Base-by-base conservation (phyloP, 2,329 filamentous ascomycete species). In the Exutisphaerella laricina region DNA sequence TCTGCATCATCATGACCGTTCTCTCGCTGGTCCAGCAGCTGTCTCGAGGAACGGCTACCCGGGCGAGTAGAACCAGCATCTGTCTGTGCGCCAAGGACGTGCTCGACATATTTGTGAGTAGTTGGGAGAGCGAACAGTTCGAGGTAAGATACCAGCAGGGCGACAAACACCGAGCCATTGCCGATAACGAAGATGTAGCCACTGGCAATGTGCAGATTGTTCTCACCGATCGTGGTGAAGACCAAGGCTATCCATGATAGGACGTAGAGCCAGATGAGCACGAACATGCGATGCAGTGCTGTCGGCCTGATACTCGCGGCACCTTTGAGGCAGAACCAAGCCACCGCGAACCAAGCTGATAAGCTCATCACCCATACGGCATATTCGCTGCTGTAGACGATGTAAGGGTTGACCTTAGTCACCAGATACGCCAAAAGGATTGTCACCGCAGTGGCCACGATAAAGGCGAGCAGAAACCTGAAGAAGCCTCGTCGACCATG, bases 341-440 rank as follows among this genome's bases (percentile, higher is more conserved):
- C 82, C 14, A 82, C 64, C 46, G 84, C 81, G 58, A 92, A 80
- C 72, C 88, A 95, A 1, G 87, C 73, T 1, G 85, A 85, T 0
- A 90, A 60, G 69, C 88, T 85, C 82, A 94, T 94, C 20, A 63
- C 66, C 87, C 88, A 94, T 58, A 96, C 84, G 4, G 85, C 75
- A 62, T 92, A 97, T 35, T 82, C 76, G 56, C 85, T 94, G 66
- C 87, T 89, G 68, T 96, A 92, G n/a, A 92, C 72, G 56, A 97
- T 88, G 56, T 87, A 77, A 1, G 90, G 88, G 59, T 97, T 97
- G 60, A 90, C 69, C 64, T 92, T 94, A 26, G 78, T 78, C 30
- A 94, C 58, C 39, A 97, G 66, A 54, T 85, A 85, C 1, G 85
- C 84, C 13, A 87, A 72, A 0, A 79, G 85, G 17, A 94, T 64